Percentiles rank a stretch among this genome's conserved stretches.
Conservation (phyloP, 768 basidiomycete species). For the Leccinum subgranulosum region DNA sequence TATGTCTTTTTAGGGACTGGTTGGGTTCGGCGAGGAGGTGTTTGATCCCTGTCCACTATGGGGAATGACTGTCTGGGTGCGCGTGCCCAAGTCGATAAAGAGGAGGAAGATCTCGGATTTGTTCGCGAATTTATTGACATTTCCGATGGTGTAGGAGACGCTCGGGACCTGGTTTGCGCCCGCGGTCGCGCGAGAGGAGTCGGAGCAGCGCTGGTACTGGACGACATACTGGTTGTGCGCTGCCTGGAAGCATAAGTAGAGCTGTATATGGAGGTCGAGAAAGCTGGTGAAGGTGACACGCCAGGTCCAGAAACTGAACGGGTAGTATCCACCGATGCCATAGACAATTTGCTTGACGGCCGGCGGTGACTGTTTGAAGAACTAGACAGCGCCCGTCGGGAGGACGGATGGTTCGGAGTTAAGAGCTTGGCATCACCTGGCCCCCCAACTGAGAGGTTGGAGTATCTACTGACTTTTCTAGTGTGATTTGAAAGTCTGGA, state of each 20-base stretch:
- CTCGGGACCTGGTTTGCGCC: slow-evolving; percentile 42
- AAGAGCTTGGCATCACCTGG: slow-evolving; percentile 41
- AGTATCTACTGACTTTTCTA: slow-evolving; percentile 29
- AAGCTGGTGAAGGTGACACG: slow-evolving; percentile 32
- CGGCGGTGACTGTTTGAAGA: slow-evolving; percentile 44
- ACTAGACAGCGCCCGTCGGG: slow-evolving; percentile 51
- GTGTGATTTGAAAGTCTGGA: slow-evolving; percentile 13
- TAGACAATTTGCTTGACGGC: slow-evolving; percentile 58
- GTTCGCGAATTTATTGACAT: slow-evolving; percentile 51
- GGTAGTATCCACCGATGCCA: slow-evolving; percentile 38
- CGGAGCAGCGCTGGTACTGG: slow-evolving; percentile 36
- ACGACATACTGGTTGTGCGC: slow-evolving; percentile 63
- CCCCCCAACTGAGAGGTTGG: slow-evolving; percentile 28
- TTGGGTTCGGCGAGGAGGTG: slow-evolving; percentile 44
- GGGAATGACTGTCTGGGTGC: slow-evolving; percentile 64
- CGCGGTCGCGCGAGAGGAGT: slow-evolving; percentile 37
- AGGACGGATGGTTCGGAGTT: slow-evolving; percentile 41
- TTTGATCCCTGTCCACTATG: slow-evolving; percentile 38
- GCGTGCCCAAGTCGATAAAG: slow-evolving; percentile 63
- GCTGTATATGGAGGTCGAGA: slow-evolving; percentile 41
- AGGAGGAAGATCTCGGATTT: slow-evolving; percentile 39
- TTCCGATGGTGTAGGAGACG: slow-evolving; percentile 66
- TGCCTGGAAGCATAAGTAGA: slow-evolving; percentile 86
- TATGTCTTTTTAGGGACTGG: slow-evolving; percentile 60
- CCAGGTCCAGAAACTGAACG: slow-evolving; percentile 74